Conservation (phyloP, 805 yeast species). For the Lachancea meyersii region DNA sequence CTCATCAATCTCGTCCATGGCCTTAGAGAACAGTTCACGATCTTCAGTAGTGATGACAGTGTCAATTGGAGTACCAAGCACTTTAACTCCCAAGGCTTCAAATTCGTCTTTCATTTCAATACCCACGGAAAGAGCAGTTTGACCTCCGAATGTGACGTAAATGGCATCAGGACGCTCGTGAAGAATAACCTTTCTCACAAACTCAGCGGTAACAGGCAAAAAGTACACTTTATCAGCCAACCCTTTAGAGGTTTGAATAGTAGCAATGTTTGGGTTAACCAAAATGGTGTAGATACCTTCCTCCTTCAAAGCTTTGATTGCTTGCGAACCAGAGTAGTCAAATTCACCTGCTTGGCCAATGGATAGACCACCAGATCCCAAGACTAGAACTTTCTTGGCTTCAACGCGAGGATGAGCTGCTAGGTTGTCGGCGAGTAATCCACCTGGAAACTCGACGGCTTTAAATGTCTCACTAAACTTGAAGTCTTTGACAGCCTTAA, state of each 20-base stretch:
- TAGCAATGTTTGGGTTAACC: slow-evolving; percentile 96
- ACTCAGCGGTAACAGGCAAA: slow-evolving; percentile 95
- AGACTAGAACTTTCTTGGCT: slow-evolving; percentile 85
- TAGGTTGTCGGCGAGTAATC: slow-evolving; percentile 62
- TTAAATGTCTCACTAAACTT: slow-evolving; percentile 49
- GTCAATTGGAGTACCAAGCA: slow-evolving; percentile 92
- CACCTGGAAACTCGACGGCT: slow-evolving; percentile 89
- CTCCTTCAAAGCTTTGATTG: slow-evolving; percentile 95
- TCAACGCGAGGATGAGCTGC: slow-evolving; percentile 71
- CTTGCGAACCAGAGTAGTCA: slow-evolving; percentile 98
- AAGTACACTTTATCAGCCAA: slow-evolving; percentile 97
- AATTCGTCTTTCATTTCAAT: slow-evolving; percentile 93
- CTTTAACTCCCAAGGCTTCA: slow-evolving; percentile 80
- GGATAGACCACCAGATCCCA: slow-evolving; percentile 97
- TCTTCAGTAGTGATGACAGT: slow-evolving; percentile 97
- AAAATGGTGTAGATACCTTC: slow-evolving; percentile 95
- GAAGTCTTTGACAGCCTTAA: slow-evolving; percentile 67
- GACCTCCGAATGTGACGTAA: slow-evolving; percentile 97
- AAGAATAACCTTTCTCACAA: slow-evolving; percentile 89
- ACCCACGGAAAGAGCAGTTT: slow-evolving; percentile 95
- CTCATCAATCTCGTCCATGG: slow-evolving; percentile 92
- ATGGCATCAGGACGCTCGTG: slow-evolving; percentile 97
- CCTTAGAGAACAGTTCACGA: slow-evolving; percentile 88
- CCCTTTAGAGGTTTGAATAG: slow-evolving; percentile 96
- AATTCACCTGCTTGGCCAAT: slow-evolving; percentile 99